These are phyloP conservation scores for Dioscorea zingiberensis DNA, from an alignment of 106 monocot species.

Conservation along the genomic window DNA sequence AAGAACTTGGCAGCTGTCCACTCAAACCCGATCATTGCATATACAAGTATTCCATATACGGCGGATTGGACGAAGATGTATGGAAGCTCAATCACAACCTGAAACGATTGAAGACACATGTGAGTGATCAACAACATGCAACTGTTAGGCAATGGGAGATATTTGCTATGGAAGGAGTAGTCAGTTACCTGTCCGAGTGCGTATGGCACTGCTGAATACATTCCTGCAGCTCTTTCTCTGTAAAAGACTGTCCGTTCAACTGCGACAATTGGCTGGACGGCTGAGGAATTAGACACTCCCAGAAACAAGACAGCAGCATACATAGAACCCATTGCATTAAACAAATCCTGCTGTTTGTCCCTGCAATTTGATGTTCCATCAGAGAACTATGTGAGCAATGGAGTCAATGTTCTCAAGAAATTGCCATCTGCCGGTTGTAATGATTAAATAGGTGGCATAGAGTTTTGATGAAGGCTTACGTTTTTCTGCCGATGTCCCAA, in stretches of 20 bases:
- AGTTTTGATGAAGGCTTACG: constrained; percentile 5
- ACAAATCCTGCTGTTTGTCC: not conserved
- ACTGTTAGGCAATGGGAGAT: not conserved
- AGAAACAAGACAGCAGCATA: constrained; percentile 9
- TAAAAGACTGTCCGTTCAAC: constrained; percentile 12
- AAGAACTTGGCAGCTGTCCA: constrained; percentile 16
- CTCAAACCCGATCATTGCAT: constrained; percentile 13
- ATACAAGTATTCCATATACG: constrained; percentile 9
- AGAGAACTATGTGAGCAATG: no score
- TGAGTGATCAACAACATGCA: not conserved
- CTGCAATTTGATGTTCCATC: constrained; percentile 1
- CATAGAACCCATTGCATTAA: constrained; percentile 13
- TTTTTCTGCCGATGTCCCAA: constrained; percentile 30
- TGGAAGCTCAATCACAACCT: constrained; percentile 11
- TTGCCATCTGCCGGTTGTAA: not conserved
- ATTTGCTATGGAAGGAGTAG: no score
- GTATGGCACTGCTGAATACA: constrained; percentile 14
- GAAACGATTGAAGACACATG: not conserved
- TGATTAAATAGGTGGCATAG: not conserved
- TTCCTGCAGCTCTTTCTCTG: constrained; percentile 9
- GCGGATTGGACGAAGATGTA: constrained; percentile 2
- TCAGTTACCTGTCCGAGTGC: constrained; percentile 9
- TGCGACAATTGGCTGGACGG: constrained; percentile 6
- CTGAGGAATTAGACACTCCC: not conserved
- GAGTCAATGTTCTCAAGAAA: not conserved